These are phyloP conservation scores for Xylaria sp. DNA, from an alignment of 2,329 filamentous ascomycete genomes.

Conservation along the genomic window DNA sequence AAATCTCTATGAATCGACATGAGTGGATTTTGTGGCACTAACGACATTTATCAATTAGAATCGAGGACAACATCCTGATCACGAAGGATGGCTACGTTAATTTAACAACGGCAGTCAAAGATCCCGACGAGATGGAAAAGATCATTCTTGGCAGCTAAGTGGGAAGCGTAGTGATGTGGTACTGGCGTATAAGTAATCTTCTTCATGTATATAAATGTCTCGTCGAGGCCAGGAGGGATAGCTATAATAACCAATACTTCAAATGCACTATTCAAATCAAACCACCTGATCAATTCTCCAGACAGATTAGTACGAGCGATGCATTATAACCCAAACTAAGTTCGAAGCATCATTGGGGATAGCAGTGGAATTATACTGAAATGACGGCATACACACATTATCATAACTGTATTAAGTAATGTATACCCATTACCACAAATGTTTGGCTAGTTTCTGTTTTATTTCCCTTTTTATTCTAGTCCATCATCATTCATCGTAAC, in stretches of 20 bases:
- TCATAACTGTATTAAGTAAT: slow-evolving; percentile 24
- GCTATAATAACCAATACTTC: background rate
- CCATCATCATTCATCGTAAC: slow-evolving; percentile 5
- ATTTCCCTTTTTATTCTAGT: background rate
- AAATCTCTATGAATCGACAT: background rate
- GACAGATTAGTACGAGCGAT: background rate
- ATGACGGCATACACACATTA: slow-evolving; percentile 5
- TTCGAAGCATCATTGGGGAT: background rate
- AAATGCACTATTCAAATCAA: background rate
- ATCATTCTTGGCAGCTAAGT: slow-evolving; percentile 54
- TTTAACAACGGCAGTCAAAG: slow-evolving; percentile 77
- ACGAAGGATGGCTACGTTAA: slow-evolving; percentile 77
- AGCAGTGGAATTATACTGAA: background rate
- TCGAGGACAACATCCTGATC: slow-evolving; percentile 79
- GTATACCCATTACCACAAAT: slow-evolving; percentile 21
- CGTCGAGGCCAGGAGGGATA: background rate
- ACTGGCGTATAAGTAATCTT: background rate
- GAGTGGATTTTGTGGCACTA: background rate
- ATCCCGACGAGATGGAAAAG: slow-evolving; percentile 70
- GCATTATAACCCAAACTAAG: background rate
- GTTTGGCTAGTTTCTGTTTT: background rate
- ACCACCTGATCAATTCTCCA: background rate
- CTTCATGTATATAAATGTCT: slow-evolving; percentile 6
- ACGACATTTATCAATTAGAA: slow-evolving; percentile 50
- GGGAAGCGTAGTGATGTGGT: background rate